Percentiles rank a stretch among this genome's conserved stretches.
Evolutionary conservation across 2,329 filamentous ascomycete species (phyloP).

Genomic region (Calonectria hongkongensis): DNA sequence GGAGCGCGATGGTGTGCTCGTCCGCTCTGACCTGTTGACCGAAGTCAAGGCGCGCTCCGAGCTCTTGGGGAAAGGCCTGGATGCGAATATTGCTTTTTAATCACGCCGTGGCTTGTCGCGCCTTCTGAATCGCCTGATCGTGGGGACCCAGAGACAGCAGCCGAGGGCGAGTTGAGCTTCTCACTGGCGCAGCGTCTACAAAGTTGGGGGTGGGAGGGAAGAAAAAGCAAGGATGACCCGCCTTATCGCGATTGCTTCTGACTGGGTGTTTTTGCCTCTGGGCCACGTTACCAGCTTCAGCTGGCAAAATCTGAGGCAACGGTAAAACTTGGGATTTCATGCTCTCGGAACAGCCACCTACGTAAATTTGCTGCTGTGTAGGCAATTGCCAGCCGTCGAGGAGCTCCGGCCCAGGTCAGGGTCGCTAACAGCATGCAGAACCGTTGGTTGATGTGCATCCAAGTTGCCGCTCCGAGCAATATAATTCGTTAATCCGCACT

Average conservation of each 20-base stretch:
- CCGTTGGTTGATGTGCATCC: constrained; percentile 37
- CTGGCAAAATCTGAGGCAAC: constrained; percentile 21
- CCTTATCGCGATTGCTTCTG: constrained; percentile 23
- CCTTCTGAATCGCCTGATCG: constrained; percentile 45
- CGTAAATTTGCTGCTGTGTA: not conserved
- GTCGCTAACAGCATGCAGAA: constrained; percentile 15
- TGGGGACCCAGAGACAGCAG: constrained; percentile 41
- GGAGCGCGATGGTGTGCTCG: not conserved
- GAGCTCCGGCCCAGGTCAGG: constrained; percentile 12
- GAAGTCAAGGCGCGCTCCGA: constrained; percentile 38
- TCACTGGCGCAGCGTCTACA: not conserved
- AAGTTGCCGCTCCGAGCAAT: constrained; percentile 6
- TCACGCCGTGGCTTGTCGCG: constrained; percentile 44
- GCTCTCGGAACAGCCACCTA: constrained; percentile 15
- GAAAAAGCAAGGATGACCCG: constrained; percentile 11
- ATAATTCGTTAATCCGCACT: constrained; percentile 2
- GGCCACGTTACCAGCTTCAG: constrained; percentile 26
- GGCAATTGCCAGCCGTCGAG: not conserved
- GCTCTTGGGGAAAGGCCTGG: constrained; percentile 25
- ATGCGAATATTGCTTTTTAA: constrained; percentile 47
- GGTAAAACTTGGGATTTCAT: constrained; percentile 28
- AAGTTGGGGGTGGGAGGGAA: not conserved
- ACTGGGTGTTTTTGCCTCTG: constrained; percentile 8
- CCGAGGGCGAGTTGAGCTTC: constrained; percentile 26
- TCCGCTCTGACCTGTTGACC: constrained; percentile 17